A percentile compares a stretch with the other conserved stretches of the same genome.
phyloP scores from a whole-genome alignment of 106 monocot species.

The Dactylorhiza incarnata region DNA sequence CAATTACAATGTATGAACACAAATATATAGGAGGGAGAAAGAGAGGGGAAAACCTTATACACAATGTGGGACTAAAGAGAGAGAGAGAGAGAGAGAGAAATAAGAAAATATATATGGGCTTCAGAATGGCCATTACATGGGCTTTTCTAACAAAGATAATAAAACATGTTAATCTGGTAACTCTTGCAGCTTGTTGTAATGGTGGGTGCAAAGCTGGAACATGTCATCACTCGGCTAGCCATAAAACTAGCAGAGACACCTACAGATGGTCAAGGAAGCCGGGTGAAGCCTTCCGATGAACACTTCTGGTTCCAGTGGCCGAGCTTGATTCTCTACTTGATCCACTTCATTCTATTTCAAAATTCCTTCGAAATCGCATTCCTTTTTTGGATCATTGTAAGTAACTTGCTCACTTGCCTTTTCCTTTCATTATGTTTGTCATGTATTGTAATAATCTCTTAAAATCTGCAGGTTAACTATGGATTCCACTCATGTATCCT shows the following conservation, averaged over 20 bases:
- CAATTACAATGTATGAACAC: no score
- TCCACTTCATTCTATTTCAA: constrained; percentile 72
- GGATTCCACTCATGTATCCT: constrained; percentile 65
- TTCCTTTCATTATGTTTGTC: neutral
- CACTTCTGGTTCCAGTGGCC: constrained; percentile 51
- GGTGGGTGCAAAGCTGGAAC: constrained; percentile 61
- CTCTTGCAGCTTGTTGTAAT: constrained; percentile 45
- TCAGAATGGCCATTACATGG: no score
- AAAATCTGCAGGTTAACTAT: constrained; percentile 31
- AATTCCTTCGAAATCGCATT: constrained; percentile 66
- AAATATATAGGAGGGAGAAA: no score
- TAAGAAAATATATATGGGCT: no score
- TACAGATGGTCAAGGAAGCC: constrained; percentile 2
- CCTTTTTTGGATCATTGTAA: constrained; percentile 55
- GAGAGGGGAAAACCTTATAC: no score
- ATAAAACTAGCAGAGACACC: constrained; percentile 17
- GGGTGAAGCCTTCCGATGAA: constrained; percentile 49
- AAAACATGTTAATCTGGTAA: neutral
- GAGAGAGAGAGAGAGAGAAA: no score
- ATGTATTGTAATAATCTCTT: neutral
- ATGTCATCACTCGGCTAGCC: constrained; percentile 50
- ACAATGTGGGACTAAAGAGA: no score
- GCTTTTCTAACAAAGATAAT: no score
- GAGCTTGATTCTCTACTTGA: constrained; percentile 41
- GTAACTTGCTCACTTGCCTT: neutral